Evolutionary conservation across 2,329 filamentous ascomycete species (phyloP).

Genomic region (Fusarium continuum): DNA sequence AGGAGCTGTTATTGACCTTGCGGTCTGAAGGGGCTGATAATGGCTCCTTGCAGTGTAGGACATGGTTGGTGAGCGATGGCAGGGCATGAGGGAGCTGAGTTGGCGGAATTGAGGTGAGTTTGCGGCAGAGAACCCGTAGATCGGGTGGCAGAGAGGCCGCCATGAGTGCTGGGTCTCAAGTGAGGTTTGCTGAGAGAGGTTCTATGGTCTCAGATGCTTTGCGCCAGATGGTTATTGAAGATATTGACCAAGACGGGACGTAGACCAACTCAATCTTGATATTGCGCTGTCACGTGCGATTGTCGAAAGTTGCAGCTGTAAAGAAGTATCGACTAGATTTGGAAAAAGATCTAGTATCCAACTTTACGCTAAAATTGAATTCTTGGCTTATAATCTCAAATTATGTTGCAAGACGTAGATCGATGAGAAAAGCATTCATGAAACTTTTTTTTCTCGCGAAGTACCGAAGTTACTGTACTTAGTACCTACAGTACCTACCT

Average conservation of each 20-base stretch:
- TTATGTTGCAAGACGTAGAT: constrained; percentile 27
- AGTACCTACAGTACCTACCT: constrained; percentile 23
- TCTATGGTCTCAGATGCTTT: constrained; percentile 17
- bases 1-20: constrained; percentile 67
- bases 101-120: constrained; percentile 76
- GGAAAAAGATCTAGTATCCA: not conserved
- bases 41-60: constrained; percentile 65
- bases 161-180: constrained; percentile 31
- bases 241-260: constrained; percentile 5
- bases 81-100: constrained; percentile 78
- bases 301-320: not conserved
- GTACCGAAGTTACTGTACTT: too few species aligned
- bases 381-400: constrained; percentile 7
- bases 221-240: constrained; percentile 12
- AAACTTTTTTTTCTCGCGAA: constrained; percentile 45
- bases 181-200: not conserved
- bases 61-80: constrained; percentile 71
- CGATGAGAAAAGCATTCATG: constrained; percentile 5
- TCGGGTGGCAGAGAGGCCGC: constrained; percentile 60
- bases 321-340: not conserved
- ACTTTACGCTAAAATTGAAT: not conserved
- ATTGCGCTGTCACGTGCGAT: constrained; percentile 3
- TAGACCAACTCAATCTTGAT: constrained; percentile 11
- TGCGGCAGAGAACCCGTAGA: constrained; percentile 71
- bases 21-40: constrained; percentile 71